These are phyloP conservation scores for Arbutus unedo DNA, from an alignment of 148 eudicot species.

Conservation along the genomic window DNA sequence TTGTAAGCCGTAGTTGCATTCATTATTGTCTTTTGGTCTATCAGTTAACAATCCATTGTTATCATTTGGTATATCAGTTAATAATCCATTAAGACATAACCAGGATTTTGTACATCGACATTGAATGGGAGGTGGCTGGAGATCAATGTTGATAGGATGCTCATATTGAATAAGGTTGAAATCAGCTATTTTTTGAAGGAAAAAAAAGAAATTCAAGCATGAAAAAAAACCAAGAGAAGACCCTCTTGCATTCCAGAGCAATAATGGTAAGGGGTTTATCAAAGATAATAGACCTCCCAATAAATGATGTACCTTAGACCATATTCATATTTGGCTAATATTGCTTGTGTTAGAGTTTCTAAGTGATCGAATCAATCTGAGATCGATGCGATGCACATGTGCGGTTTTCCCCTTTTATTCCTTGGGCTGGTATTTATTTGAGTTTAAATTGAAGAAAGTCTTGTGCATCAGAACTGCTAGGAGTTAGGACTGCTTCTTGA, in stretches of 20 bases:
- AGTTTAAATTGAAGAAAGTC: conserved; percentile 4
- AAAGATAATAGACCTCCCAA: background rate
- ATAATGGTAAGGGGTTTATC: background rate
- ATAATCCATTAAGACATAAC: too few relatives aligned
- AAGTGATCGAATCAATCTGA: background rate
- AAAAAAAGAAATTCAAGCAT: background rate
- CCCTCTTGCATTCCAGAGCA: background rate
- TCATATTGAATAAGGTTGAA: background rate
- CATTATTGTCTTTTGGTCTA: background rate
- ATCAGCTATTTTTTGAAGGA: background rate
- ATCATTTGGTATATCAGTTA: background rate
- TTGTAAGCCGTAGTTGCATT: background rate
- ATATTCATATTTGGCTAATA: background rate
- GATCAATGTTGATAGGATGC: background rate
- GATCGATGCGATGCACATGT: background rate
- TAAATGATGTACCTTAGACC: background rate
- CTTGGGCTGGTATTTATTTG: background rate
- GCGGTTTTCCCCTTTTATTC: background rate
- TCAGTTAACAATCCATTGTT: background rate
- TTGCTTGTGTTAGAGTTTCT: background rate
- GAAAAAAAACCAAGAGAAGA: background rate
- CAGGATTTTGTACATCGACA: background rate
- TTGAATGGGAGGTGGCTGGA: background rate
- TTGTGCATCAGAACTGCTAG: background rate
- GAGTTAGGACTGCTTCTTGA: background rate